A percentile compares a stretch with the other conserved stretches of the same genome.
These are phyloP conservation scores for Wickerhamiella sergipiensis DNA, from an alignment of 805 yeast species.

Conservation along the genomic window DNA sequence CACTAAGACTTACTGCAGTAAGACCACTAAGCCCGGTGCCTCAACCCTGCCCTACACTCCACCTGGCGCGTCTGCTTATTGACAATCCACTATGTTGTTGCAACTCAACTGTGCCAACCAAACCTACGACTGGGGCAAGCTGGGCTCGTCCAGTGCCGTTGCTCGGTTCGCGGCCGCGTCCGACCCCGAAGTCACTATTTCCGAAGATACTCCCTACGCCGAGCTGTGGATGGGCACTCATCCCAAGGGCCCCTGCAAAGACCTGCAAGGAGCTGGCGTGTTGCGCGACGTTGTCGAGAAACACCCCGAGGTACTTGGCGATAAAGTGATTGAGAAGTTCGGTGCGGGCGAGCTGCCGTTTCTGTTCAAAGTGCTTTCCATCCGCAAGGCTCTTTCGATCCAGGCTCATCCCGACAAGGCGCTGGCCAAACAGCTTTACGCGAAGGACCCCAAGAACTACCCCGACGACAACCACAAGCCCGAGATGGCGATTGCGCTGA, in stretches of 20 bases:
- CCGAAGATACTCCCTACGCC: constrained; percentile 78
- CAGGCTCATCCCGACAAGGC: constrained; percentile 97
- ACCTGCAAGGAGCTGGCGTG: constrained; percentile 31
- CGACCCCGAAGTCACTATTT: constrained; percentile 45
- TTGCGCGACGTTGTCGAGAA: constrained; percentile 54
- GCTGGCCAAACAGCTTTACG: constrained; percentile 63
- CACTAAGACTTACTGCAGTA: too few relatives aligned
- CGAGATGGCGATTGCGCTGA: constrained; percentile 98
- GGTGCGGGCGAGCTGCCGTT: constrained; percentile 75
- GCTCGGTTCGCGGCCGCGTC: constrained; percentile 73
- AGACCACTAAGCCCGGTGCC: not conserved
- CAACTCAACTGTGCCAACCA: constrained; percentile 38
- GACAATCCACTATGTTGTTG: constrained; percentile 13
- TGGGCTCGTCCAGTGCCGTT: constrained; percentile 75
- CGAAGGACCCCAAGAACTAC: constrained; percentile 78
- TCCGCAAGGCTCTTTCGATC: constrained; percentile 81
- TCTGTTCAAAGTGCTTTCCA: constrained; percentile 85
- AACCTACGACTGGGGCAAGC: constrained; percentile 78
- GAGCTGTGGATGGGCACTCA: constrained; percentile 99
- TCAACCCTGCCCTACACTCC: too few relatives aligned
- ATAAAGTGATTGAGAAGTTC: constrained; percentile 46
- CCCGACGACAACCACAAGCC: constrained; percentile 99
- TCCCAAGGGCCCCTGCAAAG: constrained; percentile 71
- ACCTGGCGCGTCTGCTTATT: not conserved
- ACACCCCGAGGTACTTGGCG: constrained; percentile 51